Evolutionary conservation across 345 rosid genomes (phyloP), one percentile per base, ranked within the genome.

Genomic region (Moricandia arvensis): DNA sequence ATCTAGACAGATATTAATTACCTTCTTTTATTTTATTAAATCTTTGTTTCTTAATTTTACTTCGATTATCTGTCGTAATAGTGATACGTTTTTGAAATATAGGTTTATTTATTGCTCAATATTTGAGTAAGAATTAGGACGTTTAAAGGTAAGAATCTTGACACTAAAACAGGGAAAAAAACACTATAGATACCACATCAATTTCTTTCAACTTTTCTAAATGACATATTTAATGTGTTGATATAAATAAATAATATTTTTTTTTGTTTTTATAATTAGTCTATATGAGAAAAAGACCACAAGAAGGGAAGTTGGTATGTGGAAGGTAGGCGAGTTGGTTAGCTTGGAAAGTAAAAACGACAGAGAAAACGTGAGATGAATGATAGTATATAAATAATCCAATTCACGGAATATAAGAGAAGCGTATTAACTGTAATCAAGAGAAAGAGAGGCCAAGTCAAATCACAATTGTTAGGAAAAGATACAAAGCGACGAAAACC

Each of bases 341-440:
- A 65, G 71, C 34, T 65, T 17, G 21, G 18, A 31, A 74, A 13
- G 11, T 55, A 16, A 55, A 4, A 45, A 38, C 26, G 47, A 66
- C 59, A 49, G 26, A 43, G 18, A 57, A 74, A 74, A 66, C 72
- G 78, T 74, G 78, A 45, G 26, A 54, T 30, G 27, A 53, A 9
- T 37, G 31, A 66, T 29, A n/a, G n/a, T n/a, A n/a, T n/a, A 38
- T 41, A 9, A 71, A 12, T 1, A 30, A 57, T 15, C 29, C 17
- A 17, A 17, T 6, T 34, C 12, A 37, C 35, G 41, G 35, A 49
- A 29, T n/a, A 34, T 17, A n/a, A 31, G 59, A 59, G 24, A 17
- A 37, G 13, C 16, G 63, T 73, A 35, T 34, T 34, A 35, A 43
- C 30, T 43, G 29, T n/a, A 47, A 47, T 47, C 3, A 15, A 2